A percentile compares a stretch with the other conserved stretches of the same genome.
Evolutionary conservation across 208 protist species (phyloP).

Genomic region (Trypanosoma boissoni): DNA sequence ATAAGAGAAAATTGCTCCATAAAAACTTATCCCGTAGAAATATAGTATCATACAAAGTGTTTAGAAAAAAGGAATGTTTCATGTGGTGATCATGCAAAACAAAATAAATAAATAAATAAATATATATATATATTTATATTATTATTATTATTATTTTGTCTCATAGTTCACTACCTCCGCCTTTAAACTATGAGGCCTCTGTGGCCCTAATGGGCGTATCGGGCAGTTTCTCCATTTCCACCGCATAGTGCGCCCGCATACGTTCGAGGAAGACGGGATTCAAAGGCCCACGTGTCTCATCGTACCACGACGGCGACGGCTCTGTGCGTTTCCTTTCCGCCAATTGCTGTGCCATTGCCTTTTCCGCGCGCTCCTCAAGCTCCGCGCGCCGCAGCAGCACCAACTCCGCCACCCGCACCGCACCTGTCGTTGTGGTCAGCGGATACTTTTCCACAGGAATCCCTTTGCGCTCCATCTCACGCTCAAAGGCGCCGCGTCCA

Average conservation of each 20-base stretch:
- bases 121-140: slow-evolving; percentile 1
- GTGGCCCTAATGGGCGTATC: slow-evolving; percentile 36
- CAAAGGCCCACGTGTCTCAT: slow-evolving; percentile 74
- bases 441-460: slow-evolving; percentile 81
- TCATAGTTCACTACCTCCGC: not conserved
- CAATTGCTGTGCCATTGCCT: slow-evolving; percentile 42
- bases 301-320: slow-evolving; percentile 76
- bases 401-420: slow-evolving; percentile 78
- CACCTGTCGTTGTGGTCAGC: slow-evolving; percentile 81
- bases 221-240: slow-evolving; percentile 61
- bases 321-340: slow-evolving; percentile 21
- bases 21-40: too few relatives aligned
- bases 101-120: too few relatives aligned
- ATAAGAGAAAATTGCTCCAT: too few relatives aligned
- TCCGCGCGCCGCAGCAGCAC: slow-evolving; percentile 73
- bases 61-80: too few relatives aligned
- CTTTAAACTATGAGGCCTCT: slow-evolving; percentile 5
- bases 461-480: slow-evolving; percentile 77
- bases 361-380: slow-evolving; percentile 62
- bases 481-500: slow-evolving; percentile 82
- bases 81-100: too few relatives aligned
- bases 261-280: slow-evolving; percentile 75
- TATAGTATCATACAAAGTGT: too few relatives aligned
- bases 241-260: slow-evolving; percentile 78
- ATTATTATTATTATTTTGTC: not conserved